Percentiles rank a stretch among this genome's conserved stretches.
phyloP scores from a whole-genome alignment of 345 rosid genomes.

The Salix koriyanagi region DNA sequence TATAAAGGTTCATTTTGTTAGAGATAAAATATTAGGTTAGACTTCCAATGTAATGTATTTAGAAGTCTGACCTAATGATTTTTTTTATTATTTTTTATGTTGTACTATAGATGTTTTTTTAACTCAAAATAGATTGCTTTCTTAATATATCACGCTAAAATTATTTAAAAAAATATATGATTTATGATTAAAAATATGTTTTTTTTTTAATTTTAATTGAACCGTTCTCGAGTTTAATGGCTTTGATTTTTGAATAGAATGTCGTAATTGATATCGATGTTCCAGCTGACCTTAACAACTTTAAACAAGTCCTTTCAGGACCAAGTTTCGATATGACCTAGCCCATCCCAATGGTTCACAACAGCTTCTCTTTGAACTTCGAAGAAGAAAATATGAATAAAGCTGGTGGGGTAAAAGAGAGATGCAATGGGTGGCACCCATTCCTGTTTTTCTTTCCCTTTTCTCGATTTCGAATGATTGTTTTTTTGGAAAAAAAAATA shows the following conservation, averaged over 20 bases:
- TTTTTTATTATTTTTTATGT: too few relatives aligned
- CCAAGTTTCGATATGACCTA: not conserved
- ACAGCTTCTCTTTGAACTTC: conserved; percentile 29
- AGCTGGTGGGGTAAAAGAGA: conserved; percentile 12
- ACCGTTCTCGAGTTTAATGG: not conserved
- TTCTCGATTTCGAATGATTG: conserved; percentile 13
- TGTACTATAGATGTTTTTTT: too few relatives aligned
- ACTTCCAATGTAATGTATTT: too few relatives aligned
- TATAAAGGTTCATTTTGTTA: too few relatives aligned
- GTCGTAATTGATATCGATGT: not conserved
- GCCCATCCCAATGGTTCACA: not conserved
- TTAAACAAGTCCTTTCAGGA: not conserved
- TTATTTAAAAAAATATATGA: too few relatives aligned
- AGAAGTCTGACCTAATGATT: too few relatives aligned
- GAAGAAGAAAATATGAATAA: conserved; percentile 13
- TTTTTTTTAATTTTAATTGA: too few relatives aligned
- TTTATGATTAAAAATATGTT: too few relatives aligned
- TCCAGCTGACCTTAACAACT: not conserved
- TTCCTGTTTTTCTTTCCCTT: conserved; percentile 38
- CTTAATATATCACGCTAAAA: too few relatives aligned
- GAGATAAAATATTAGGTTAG: too few relatives aligned
- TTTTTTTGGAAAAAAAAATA: too few relatives aligned
- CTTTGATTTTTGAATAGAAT: not conserved
- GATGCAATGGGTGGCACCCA: conserved; percentile 51
- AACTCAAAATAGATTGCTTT: too few relatives aligned